phyloP scores from a whole-genome alignment of 495 filamentous ascomycete species.

The Parachaetomium inaequale region DNA sequence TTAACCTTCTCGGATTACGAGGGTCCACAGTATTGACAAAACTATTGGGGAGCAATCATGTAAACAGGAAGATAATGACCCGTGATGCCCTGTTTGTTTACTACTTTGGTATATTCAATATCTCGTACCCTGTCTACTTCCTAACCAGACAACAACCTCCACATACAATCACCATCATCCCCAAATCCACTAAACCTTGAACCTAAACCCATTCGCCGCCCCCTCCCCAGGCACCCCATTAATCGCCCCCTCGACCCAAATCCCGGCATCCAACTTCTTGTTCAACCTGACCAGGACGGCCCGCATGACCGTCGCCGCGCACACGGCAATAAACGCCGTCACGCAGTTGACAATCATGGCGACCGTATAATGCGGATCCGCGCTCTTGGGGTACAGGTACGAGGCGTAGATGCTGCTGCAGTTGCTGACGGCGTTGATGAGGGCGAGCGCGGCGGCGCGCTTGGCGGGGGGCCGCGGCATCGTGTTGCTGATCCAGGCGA shows the following conservation, averaged over 20 bases:
- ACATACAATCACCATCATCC: not conserved
- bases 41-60: not conserved
- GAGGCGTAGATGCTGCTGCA: conserved; percentile 68
- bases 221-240: conserved; percentile 53
- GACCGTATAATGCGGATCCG: conserved; percentile 51
- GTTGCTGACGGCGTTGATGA: conserved; percentile 80
- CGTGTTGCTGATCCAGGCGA: conserved; percentile 77
- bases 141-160: no score
- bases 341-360: conserved; percentile 74
- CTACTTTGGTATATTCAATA: no score
- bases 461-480: conserved; percentile 82
- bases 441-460: conserved; percentile 74
- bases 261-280: conserved; percentile 62
- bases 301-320: conserved; percentile 60
- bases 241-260: conserved; percentile 46
- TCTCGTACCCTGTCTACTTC: no score
- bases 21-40: not conserved
- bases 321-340: conserved; percentile 62
- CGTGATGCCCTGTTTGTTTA: not conserved
- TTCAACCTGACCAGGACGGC: conserved; percentile 67
- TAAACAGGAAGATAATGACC: not conserved
- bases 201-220: conserved; percentile 60
- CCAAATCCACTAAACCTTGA: conserved; percentile 43
- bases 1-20: not conserved
- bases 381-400: conserved; percentile 57